Evolutionary conservation across 768 basidiomycete genomes (phyloP), one percentile per base, ranked within the genome.

Genomic region (Termitomyces heimii): DNA sequence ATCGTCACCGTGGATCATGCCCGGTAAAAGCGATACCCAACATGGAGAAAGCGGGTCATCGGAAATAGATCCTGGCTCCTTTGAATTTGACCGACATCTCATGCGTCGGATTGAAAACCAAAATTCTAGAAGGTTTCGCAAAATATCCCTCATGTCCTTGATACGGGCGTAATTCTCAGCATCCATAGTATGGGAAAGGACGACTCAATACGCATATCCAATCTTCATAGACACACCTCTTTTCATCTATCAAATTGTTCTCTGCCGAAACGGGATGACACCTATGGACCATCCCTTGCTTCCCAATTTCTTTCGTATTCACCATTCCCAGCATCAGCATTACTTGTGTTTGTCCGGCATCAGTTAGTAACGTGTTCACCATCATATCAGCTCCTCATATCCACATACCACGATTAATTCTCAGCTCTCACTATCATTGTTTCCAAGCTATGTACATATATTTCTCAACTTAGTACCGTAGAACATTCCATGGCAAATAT

Each of bases 71-170:
- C 62, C 69, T 12, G 65, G 66, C 46, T 66, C 66, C 5, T 67
- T 73, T 29, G 74, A 74, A 45, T 78, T 78, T 56, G 70, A 75
- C 56, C 69, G 72, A 52, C 72, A 77, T 58, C 65, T 80, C 22
- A 64, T 75, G 47, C 72, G 68, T 35, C 73, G 76, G 42, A 75
- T 77, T 39, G 75, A 77, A 55, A 72, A 67, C 56, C 70, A 69
- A 60, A 70, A 69, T 47, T 63, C 70, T 57, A 62, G 70, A 49
- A 71, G 55, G 47, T 65, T 65, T 56, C 62, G 60, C 43, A 56
- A 54, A 47, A 29, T 62, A 42, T 56, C 64, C 4, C 57, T 61
- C 31, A 37, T 61, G n/a, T 60, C 56, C 32, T 60, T 59, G 6
- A 51, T 57, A 39, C 51, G 53, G 44, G 56, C 57, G 50, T 65